Evolutionary conservation across 768 basidiomycete species (phyloP), one percentile per base, ranked within the genome.

Genomic region (Ramaria sp.): DNA sequence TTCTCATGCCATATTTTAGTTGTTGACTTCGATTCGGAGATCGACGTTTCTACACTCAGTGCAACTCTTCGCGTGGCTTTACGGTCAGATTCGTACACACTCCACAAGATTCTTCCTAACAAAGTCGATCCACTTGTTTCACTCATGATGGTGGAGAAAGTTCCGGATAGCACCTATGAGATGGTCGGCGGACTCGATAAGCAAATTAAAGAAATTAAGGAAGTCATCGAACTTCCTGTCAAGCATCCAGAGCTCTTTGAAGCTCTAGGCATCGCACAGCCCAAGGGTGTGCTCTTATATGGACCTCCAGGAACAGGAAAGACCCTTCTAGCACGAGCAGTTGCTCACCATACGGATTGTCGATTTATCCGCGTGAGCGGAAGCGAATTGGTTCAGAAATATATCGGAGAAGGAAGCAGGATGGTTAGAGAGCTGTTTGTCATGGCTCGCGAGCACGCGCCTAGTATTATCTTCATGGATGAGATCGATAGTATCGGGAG

Each of bases 101-200:
- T 98, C 58, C 95, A 98, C 78, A 92, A 90, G 69, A 88, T 98
- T 61, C 74, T 98, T 0, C 93, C 93, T 0, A 96, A 93, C 75
- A 97, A 99, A 72, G 88, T 97, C 62, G 96, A 97, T 69, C 95
- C 96, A 3, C 83, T 98, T 38, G 94, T 98, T 28, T 96, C 93
- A 18, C 81, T 98, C 59, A 98, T 98, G 96, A 97, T 98, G 94
- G 95, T 98, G 10, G 95, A 99, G 71, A 99, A 99, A 68, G 95
- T 98, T 0, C 95, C 95, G 0, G 95, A 98, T 69, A 92, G 88
- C 69, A 98, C 96, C 28, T 99, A 99, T 71, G 96, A 98, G 70
- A 97, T 98, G 94, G 95, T 99, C 57, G 96, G 96, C 20, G 95
- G 95, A 61, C 79, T 98, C 56, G 96, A 98, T 75, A 83, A 96